phyloP scores from a whole-genome alignment of 2,329 filamentous ascomycete genomes.

The Xylariaceae sp. region DNA sequence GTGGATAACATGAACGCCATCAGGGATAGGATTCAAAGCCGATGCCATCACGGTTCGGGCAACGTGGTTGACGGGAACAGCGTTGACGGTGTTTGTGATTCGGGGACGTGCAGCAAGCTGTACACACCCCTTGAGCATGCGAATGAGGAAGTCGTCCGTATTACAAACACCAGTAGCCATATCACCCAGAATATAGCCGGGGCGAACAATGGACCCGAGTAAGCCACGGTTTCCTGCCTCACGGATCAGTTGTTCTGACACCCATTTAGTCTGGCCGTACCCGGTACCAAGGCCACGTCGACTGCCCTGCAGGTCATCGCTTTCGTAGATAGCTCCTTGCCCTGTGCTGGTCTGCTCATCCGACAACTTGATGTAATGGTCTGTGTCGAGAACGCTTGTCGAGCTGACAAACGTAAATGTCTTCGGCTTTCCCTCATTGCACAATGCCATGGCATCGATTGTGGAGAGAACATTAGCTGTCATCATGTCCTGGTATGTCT shows the following conservation, averaged over 20 bases:
- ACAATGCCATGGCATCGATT: constrained; percentile 69
- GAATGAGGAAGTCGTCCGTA: constrained; percentile 85
- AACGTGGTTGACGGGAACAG: constrained; percentile 81
- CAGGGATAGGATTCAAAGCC: constrained; percentile 55
- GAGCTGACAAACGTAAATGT: constrained; percentile 76
- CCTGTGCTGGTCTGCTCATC: constrained; percentile 55
- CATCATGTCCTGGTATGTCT: constrained; percentile 61
- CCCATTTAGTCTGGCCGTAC: constrained; percentile 89
- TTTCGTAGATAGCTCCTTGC: constrained; percentile 62
- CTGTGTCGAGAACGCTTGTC: constrained; percentile 74
- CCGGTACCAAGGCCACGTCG: constrained; percentile 73
- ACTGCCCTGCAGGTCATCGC: constrained; percentile 73
- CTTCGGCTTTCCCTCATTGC: constrained; percentile 72
- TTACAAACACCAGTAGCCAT: constrained; percentile 64
- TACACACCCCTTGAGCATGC: constrained; percentile 80
- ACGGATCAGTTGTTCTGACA: constrained; percentile 59
- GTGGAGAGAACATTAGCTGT: constrained; percentile 76
- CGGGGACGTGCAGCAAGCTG: constrained; percentile 69
- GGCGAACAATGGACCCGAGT: constrained; percentile 67
- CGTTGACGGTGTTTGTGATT: constrained; percentile 84
- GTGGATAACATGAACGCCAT: constrained; percentile 57
- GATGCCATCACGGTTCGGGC: constrained; percentile 72
- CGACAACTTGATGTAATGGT: constrained; percentile 73
- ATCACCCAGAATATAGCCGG: constrained; percentile 80
- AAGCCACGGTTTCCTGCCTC: constrained; percentile 76